Evolutionary conservation across 2,329 filamentous ascomycete species (phyloP), one percentile per base, ranked within the genome.

Genomic region (Aureobasidium sp.): DNA sequence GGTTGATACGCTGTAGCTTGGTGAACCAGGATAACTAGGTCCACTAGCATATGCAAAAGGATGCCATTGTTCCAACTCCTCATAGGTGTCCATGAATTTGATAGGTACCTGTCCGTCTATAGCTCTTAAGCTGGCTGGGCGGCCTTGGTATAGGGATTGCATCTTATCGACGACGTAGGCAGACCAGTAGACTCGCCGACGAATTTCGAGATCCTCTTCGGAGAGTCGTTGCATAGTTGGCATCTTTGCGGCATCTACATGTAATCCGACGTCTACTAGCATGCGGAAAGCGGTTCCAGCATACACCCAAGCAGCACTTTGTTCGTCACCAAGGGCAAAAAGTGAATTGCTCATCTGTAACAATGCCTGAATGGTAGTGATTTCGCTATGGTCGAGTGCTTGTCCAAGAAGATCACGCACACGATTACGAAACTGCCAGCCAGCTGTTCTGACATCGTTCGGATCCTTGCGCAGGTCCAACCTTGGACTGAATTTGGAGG

Each of bases 241-340:
- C 59, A 75, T 67, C 41, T 66, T 68, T 49, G 70, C 68, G 55
- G 69, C 70, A 68, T 77, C 75, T 21, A 81, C 74, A 64, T 82
- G 80, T 64, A 84, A 78, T 0, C 81, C 78, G 5, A 85, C 68
- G 66, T 85, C 82, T 55, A 79, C 77, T 30, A 84, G 72, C 71
- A 85, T 79, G 10, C 81, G 76, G 62, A 84, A 82, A 0, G 82
- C 82, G 64, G 81, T 76, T 1, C 82, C 82, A 57, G 80, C 77
- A 63, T 85, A 85, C 5, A 84, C 66, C 83, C 83, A 86, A 2
- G 82, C 79, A 6, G 76, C 75, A 62, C 79, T 82, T 34, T 77
- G 71, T 64, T 82, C 77, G 54, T 79, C 78, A n/a, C 78, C 75
- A 2, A 78, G 69, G 0, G 81, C 75, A 63, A 83, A 82, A 0